Conservation (phyloP, 805 yeast species). For the Ogataea ramenticola region DNA sequence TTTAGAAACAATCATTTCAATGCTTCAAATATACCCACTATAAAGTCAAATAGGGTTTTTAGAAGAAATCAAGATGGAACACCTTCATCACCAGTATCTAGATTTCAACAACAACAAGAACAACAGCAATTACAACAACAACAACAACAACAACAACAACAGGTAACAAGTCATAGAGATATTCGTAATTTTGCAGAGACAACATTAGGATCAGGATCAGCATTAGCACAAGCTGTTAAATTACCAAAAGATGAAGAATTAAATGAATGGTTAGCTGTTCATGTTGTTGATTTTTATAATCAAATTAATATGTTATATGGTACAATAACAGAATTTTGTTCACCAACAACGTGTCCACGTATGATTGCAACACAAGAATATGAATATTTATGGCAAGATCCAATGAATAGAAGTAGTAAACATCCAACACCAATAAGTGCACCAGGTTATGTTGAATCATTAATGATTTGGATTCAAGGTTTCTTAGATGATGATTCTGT, state of each 20-base stretch:
- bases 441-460: slow-evolving; percentile 87
- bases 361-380: slow-evolving; percentile 98
- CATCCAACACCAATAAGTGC: slow-evolving; percentile 88
- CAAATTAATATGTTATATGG: slow-evolving; percentile 96
- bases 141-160: slow-evolving; percentile 11
- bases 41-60: slow-evolving; percentile 27
- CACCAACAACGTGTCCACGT: slow-evolving; percentile 89
- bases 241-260: slow-evolving; percentile 88
- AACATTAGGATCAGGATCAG: slow-evolving; percentile 88
- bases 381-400: slow-evolving; percentile 95
- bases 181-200: slow-evolving; percentile 88
- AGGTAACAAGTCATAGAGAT: slow-evolving; percentile 47
- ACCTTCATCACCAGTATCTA: slow-evolving; percentile 9
- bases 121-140: slow-evolving; percentile 5
- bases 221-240: slow-evolving; percentile 86
- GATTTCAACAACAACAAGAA: slow-evolving; percentile 10
- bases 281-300: slow-evolving; percentile 94
- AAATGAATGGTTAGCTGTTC: slow-evolving; percentile 95
- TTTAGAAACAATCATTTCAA: slow-evolving; percentile 18
- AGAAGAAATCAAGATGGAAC: slow-evolving; percentile 21
- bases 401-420: slow-evolving; percentile 40
- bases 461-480: slow-evolving; percentile 94
- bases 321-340: slow-evolving; percentile 91
- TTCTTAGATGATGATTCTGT: slow-evolving; percentile 83
- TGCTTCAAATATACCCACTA: slow-evolving; percentile 25